These are phyloP conservation scores for Desmodesmus armatus DNA, from an alignment of 139 green algal species.

Conservation along the genomic window DNA sequence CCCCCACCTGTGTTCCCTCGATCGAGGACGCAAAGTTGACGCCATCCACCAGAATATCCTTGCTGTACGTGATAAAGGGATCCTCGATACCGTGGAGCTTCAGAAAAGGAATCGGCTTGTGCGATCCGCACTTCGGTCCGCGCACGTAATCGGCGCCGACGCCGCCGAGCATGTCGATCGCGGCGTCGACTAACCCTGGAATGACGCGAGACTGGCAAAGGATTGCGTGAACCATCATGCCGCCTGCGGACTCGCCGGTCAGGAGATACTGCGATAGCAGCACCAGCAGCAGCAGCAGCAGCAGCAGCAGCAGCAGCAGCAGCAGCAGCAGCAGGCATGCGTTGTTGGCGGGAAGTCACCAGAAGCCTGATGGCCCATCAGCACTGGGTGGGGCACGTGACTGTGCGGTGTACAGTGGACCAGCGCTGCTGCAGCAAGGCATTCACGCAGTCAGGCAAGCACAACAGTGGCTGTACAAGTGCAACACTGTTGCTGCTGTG, in stretches of 20 bases:
- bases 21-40: slow-evolving; percentile 26
- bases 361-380: neutral
- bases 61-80: slow-evolving; percentile 26
- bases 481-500: neutral
- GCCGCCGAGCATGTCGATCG: slow-evolving; percentile 38
- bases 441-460: neutral
- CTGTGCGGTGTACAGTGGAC: neutral
- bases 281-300: neutral
- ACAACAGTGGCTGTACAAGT: neutral
- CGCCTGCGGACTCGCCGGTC: slow-evolving; percentile 26
- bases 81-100: slow-evolving; percentile 33
- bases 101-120: slow-evolving; percentile 5
- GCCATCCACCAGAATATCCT: slow-evolving; percentile 31
- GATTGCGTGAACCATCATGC: slow-evolving; percentile 41
- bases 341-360: too few species aligned
- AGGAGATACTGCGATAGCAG: slow-evolving; percentile 16
- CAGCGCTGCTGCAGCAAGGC: neutral
- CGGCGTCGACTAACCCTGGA: neutral
- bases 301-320: neutral
- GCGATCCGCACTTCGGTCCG: neutral
- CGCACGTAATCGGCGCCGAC: slow-evolving; percentile 15
- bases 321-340: neutral
- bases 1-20: neutral
- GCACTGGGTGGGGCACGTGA: neutral
- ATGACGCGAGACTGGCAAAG: slow-evolving; percentile 28